Evolutionary conservation across 441 rosid genomes (phyloP).

Genomic region (Manihot esculenta): DNA sequence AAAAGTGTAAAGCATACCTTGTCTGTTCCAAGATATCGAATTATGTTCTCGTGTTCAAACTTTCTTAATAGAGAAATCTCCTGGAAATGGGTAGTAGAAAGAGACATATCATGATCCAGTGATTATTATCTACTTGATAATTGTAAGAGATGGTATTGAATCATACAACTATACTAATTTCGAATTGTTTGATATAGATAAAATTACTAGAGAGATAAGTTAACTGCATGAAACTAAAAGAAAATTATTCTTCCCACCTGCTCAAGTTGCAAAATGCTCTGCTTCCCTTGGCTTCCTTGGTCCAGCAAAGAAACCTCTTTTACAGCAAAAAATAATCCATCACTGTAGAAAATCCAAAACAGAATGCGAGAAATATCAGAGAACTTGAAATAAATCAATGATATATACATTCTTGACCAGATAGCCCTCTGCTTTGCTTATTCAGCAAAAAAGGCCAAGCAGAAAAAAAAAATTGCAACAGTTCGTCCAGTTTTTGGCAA

Average conservation of each 20-base stretch:
- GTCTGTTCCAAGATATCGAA: slow-evolving; percentile 79
- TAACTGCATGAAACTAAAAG: background rate
- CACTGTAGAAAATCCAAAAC: slow-evolving; percentile 25
- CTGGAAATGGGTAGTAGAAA: slow-evolving; percentile 32
- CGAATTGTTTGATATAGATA: too few species aligned
- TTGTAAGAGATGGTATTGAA: background rate
- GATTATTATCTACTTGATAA: background rate
- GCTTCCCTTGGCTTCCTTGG: slow-evolving; percentile 42
- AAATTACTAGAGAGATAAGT: background rate
- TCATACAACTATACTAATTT: too few species aligned
- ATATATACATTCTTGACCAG: background rate
- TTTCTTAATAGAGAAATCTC: slow-evolving; percentile 71
- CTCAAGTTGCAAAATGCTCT: slow-evolving; percentile 45
- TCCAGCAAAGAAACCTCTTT: slow-evolving; percentile 51
- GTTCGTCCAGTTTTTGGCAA: background rate
- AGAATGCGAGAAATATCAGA: background rate
- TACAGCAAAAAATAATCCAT: slow-evolving; percentile 47
- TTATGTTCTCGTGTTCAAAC: slow-evolving; percentile 80
- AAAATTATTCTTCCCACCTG: slow-evolving; percentile 30
- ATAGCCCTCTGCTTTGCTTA: background rate
- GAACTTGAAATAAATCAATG: background rate
- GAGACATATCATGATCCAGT: background rate
- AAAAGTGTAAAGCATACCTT: slow-evolving; percentile 47
- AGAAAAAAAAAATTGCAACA: background rate
- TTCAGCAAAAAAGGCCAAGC: background rate